Percentiles rank a stretch among this genome's conserved stretches.
These are phyloP conservation scores for Musa balbisiana DNA, from an alignment of 202 grass and related monocot genomes.

Conservation along the genomic window DNA sequence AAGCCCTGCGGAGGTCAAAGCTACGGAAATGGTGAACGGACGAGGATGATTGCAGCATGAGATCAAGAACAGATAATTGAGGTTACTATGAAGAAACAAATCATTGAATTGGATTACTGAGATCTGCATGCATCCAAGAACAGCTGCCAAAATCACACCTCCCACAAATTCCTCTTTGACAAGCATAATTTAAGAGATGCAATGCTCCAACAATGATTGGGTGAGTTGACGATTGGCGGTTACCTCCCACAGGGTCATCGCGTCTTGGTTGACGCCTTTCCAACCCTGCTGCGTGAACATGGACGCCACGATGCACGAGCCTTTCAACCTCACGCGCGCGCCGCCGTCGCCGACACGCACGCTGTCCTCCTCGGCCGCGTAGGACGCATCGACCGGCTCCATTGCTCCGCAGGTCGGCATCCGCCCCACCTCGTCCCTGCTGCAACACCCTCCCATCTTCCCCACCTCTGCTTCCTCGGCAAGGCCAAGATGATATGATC, in stretches of 20 bases:
- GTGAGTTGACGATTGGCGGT: background rate
- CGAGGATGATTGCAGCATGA: background rate
- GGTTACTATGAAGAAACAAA: too few relatives aligned
- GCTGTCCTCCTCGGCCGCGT: background rate
- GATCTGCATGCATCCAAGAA: too few relatives aligned
- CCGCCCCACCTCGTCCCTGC: background rate
- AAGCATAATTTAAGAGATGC: background rate
- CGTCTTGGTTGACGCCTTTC: conserved; percentile 71
- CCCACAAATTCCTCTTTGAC: background rate
- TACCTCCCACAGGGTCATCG: conserved; percentile 52
- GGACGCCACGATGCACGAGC: conserved; percentile 17
- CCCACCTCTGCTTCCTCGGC: background rate
- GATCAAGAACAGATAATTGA: background rate
- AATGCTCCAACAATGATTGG: too few relatives aligned
- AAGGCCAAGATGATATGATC: too few relatives aligned
- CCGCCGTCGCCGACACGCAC: background rate
- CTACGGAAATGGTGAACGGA: background rate
- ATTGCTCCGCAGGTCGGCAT: background rate
- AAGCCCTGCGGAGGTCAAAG: conserved; percentile 67
- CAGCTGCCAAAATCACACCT: too few relatives aligned
- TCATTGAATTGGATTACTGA: too few relatives aligned
- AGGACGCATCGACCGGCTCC: background rate
- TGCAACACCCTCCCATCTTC: conserved; percentile 3
- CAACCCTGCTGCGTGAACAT: conserved; percentile 57
- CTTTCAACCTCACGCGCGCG: background rate